Evolutionary conservation across 331 rosid species (phyloP).

Genomic region (Quercus phellos): DNA sequence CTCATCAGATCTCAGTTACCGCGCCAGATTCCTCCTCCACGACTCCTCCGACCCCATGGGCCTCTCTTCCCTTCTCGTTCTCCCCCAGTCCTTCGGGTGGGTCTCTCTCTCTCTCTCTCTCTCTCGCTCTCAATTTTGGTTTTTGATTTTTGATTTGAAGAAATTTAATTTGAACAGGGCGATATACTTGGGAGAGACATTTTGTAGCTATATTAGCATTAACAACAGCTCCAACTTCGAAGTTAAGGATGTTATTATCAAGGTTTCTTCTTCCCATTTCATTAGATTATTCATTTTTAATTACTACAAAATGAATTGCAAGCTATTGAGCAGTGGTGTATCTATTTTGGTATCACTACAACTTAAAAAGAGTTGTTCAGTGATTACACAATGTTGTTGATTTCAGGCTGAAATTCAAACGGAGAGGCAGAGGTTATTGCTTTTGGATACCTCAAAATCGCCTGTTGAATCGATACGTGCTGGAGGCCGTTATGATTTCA

Average conservation of each 20-base stretch:
- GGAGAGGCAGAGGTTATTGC: constrained; percentile 90
- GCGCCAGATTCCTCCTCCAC: constrained; percentile 67
- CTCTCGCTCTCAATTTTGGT: not conserved
- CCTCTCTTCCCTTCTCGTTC: constrained; percentile 94
- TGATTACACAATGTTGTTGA: not conserved
- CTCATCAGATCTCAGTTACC: constrained; percentile 60
- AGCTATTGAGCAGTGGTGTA: too few species aligned
- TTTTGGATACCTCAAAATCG: constrained; percentile 85
- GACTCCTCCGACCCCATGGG: constrained; percentile 75
- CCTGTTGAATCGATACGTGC: constrained; percentile 92
- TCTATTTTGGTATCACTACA: too few species aligned
- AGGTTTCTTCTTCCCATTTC: constrained; percentile 34
- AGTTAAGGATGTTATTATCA: constrained; percentile 78
- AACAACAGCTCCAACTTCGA: constrained; percentile 90
- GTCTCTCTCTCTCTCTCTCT: constrained; percentile 10
- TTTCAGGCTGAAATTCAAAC: constrained; percentile 96
- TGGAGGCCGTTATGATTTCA: constrained; percentile 92
- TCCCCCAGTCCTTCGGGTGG: constrained; percentile 99
- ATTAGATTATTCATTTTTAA: not conserved
- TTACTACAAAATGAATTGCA: too few species aligned
- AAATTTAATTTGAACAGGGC: constrained; percentile 46
- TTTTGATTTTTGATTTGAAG: too few species aligned
- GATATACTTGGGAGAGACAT: constrained; percentile 90
- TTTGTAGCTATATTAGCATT: constrained; percentile 92
- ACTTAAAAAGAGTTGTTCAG: not conserved